phyloP scores from a whole-genome alignment of 805 yeast species.

The Candida mattraensis region DNA sequence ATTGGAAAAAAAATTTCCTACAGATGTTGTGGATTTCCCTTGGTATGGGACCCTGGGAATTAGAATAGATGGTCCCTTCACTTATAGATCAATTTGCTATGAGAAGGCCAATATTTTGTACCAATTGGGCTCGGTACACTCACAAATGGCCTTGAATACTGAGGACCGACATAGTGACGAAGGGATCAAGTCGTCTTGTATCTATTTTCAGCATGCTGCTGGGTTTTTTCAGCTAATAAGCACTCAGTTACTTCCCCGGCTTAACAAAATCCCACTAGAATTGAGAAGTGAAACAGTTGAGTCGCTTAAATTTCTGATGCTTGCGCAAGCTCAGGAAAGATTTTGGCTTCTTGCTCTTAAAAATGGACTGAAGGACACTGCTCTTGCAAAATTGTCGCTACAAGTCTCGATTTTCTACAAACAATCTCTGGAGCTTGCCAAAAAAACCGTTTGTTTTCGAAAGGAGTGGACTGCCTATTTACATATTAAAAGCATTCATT shows the following conservation, averaged over 20 bases:
- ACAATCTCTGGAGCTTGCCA: constrained; percentile 42
- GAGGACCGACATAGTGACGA: constrained; percentile 44
- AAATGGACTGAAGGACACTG: constrained; percentile 52
- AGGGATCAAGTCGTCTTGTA: constrained; percentile 61
- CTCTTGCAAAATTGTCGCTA: constrained; percentile 62
- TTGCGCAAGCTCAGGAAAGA: constrained; percentile 87
- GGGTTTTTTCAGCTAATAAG: constrained; percentile 53
- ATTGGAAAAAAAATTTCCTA: constrained; percentile 59
- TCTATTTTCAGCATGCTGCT: constrained; percentile 68
- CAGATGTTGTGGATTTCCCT: constrained; percentile 55
- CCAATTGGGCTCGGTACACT: constrained; percentile 66
- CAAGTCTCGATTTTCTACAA: constrained; percentile 62
- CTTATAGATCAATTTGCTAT: constrained; percentile 47
- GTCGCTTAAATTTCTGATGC: constrained; percentile 51
- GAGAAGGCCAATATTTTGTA: constrained; percentile 66
- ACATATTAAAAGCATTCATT: constrained; percentile 60
- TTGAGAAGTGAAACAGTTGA: constrained; percentile 50
- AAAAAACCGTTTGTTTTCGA: constrained; percentile 36
- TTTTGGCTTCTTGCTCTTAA: constrained; percentile 74
- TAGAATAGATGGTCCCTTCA: constrained; percentile 48
- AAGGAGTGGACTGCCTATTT: constrained; percentile 67
- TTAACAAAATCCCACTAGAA: constrained; percentile 38
- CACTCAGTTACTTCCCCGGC: constrained; percentile 21
- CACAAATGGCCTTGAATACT: constrained; percentile 52
- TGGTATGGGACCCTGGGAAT: constrained; percentile 76